Conservation (phyloP, 2,329 filamentous ascomycete genomes). For the Incumbomyces delicatus region DNA sequence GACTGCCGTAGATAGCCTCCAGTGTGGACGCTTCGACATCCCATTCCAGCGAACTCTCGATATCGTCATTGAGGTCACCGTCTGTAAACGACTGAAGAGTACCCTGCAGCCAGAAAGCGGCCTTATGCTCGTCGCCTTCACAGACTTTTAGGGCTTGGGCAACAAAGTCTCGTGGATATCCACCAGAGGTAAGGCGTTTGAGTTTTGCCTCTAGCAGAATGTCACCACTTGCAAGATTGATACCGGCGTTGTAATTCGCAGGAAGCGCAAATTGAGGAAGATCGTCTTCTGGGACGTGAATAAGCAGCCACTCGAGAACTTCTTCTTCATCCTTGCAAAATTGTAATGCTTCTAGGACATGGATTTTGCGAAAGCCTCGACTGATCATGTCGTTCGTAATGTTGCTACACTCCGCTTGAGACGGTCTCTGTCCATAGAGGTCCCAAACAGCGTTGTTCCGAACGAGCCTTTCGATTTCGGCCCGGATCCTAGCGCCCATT, state of each 20-base stretch:
- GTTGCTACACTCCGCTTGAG: constrained; percentile 43
- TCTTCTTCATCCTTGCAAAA: constrained; percentile 90
- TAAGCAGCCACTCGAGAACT: constrained; percentile 87
- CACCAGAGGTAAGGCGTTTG: constrained; percentile 68
- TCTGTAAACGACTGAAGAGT: constrained; percentile 38
- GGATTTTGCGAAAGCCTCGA: constrained; percentile 81
- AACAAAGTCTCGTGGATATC: constrained; percentile 79
- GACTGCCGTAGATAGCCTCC: constrained; percentile 74
- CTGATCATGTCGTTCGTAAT: constrained; percentile 64
- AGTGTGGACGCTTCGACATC: constrained; percentile 75
- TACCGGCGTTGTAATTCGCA: constrained; percentile 81
- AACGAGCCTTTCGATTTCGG: constrained; percentile 69
- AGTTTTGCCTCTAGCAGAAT: constrained; percentile 71
- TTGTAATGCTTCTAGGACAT: constrained; percentile 76
- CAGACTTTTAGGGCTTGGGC: constrained; percentile 63
- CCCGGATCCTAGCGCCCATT: constrained; percentile 72
- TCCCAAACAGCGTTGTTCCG: constrained; percentile 80
- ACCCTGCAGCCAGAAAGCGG: constrained; percentile 70
- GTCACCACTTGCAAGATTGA: constrained; percentile 75
- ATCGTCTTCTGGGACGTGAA: constrained; percentile 95
- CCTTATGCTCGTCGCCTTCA: constrained; percentile 60
- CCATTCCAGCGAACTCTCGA: constrained; percentile 52
- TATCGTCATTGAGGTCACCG: not conserved
- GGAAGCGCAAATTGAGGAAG: constrained; percentile 87
- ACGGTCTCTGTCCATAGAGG: constrained; percentile 60